Percentiles rank a stretch among this genome's conserved stretches.
Evolutionary conservation across 2,329 filamentous ascomycete genomes (phyloP).

Genomic region (Venturia carpophila): DNA sequence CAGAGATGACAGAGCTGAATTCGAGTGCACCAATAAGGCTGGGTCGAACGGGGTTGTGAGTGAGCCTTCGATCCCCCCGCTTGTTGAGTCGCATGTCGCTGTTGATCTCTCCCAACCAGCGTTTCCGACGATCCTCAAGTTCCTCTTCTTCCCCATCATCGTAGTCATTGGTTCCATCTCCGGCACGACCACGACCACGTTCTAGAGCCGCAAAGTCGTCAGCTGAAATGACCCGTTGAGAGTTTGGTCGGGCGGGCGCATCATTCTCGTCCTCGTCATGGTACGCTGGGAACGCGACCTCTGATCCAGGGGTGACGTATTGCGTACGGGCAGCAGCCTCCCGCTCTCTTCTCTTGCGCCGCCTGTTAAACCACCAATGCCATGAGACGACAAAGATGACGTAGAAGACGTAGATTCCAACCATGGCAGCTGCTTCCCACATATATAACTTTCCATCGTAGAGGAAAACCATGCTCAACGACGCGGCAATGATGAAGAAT

Average conservation of each 20-base stretch:
- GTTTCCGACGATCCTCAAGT: constrained; percentile 55
- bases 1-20: constrained; percentile 84
- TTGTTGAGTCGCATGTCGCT: constrained; percentile 88
- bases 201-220: constrained; percentile 59
- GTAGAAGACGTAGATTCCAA: constrained; percentile 84
- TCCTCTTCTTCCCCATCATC: constrained; percentile 49
- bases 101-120: constrained; percentile 69
- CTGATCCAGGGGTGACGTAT: constrained; percentile 54
- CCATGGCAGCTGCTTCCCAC: constrained; percentile 89
- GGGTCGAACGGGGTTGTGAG: constrained; percentile 78
- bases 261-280: constrained; percentile 48
- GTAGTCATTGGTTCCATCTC: constrained; percentile 46
- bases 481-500: constrained; percentile 83
- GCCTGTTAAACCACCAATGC: constrained; percentile 75
- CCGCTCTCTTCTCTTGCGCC: constrained; percentile 53
- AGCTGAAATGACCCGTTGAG: constrained; percentile 42
- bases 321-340: constrained; percentile 68
- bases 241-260: constrained; percentile 31
- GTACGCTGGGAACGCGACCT: constrained; percentile 50
- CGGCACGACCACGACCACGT: constrained; percentile 48
- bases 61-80: constrained; percentile 58
- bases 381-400: constrained; percentile 80
- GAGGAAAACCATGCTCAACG: constrained; percentile 80
- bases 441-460: constrained; percentile 74
- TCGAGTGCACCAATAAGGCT: constrained; percentile 90